Base-by-base conservation (phyloP, 2,329 filamentous ascomycete genomes). In the Phaeosphaeria sp. region DNA sequence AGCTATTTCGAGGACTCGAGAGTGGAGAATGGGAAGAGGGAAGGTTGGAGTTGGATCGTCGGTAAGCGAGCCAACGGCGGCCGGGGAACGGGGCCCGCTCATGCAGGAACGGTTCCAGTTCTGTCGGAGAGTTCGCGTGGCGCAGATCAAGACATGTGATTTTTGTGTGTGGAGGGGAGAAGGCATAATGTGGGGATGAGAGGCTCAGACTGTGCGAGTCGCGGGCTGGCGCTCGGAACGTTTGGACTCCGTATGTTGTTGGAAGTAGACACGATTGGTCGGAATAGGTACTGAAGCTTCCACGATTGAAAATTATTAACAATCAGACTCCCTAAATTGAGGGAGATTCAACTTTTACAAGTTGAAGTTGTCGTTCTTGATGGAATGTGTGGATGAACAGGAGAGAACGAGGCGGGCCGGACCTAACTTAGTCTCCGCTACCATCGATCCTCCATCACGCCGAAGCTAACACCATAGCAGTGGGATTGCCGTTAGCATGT, bases 171-270 rank as follows among this genome's bases (percentile, higher is more conserved):
- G 39, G 30, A 36, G 30, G 30, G 6, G 40, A 6, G 40, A 43
- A 43, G 40, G 40, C 25, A 51, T 30, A 45, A 40, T 39, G 39
- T 33, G 47, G 60, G 52, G 51, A 60, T 25, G 48, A 51, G 49
- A 47, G 45, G 44, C 50, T 64, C 63, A 66, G 57, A 73, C 68
- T 42, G 56, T 54, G 22, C 49, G 48, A 51, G 69, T 71, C 60
- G 66, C 68, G 62, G 47, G 44, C 39, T 65, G 67, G 52, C 54
- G 65, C 68, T 64, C 63, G 48, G 59, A 63, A 52, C 43, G 71
- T 72, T 53, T 59, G 59, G 65, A 59, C 54, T 66, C 54, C 61
- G 56, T 46, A n/a, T 13, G 30, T 13, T 36, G 30, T 36, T 36
- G 40, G 40, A 43, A 7, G 11, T 13, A n/a, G 20, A 43, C 2